Conservation (phyloP, 2,329 filamentous ascomycete species). For the Zasmidium citrigriseum region DNA sequence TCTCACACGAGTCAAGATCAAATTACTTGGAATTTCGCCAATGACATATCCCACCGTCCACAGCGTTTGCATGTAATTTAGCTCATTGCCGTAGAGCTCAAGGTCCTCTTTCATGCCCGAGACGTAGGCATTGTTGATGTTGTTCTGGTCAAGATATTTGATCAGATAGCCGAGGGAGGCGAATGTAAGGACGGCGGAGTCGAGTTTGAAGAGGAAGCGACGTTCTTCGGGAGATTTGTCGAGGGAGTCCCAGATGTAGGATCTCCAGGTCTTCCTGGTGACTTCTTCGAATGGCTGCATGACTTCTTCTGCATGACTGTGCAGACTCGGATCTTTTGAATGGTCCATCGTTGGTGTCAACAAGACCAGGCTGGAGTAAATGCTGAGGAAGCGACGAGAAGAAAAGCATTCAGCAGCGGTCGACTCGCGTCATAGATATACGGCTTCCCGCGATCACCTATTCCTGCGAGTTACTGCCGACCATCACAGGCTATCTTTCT, state of each 20-base stretch:
- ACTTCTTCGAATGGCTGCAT: no score
- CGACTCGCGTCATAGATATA: no score
- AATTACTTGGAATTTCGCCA: conserved; percentile 45
- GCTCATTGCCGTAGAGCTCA: conserved; percentile 53
- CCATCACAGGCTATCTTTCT: no score
- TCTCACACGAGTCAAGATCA: conserved; percentile 51
- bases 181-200: conserved; percentile 33
- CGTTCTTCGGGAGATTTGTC: conserved; percentile 55
- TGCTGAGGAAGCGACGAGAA: no score
- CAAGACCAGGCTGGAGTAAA: no score
- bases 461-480: no score
- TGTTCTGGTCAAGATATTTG: conserved; percentile 46
- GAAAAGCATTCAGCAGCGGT: no score
- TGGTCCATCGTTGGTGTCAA: no score
- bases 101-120: conserved; percentile 55
- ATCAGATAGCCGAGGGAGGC: conserved; percentile 46
- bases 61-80: conserved; percentile 58
- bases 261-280: conserved; percentile 54
- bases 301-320: no score
- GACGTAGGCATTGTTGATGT: conserved; percentile 47
- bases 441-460: no score
- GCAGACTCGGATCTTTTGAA: no score
- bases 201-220: conserved; percentile 52
- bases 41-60: conserved; percentile 56
- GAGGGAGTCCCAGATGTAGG: conserved; percentile 55